phyloP scores from a whole-genome alignment of 164 flowering plant genomes.

The Tetracentron sinense region DNA sequence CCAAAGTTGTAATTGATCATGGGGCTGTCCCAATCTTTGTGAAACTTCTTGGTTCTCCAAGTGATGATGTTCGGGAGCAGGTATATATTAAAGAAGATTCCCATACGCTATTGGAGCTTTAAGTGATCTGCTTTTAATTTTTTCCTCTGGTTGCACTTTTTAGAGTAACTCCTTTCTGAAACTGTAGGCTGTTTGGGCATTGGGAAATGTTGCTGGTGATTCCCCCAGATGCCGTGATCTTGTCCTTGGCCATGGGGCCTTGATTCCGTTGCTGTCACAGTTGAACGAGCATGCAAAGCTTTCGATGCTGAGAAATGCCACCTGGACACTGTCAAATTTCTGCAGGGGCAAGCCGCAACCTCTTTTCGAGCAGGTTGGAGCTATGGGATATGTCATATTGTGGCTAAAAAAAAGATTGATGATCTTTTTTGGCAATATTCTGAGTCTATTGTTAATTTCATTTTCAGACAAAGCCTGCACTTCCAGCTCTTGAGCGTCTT shows the following conservation, averaged over 20 bases:
- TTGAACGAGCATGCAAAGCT: constrained; percentile 78
- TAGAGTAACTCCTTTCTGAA: not conserved
- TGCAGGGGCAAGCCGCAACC: constrained; percentile 92
- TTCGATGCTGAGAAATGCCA: constrained; percentile 83
- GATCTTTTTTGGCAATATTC: not conserved
- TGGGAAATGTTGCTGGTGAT: constrained; percentile 90
- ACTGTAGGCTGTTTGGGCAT: constrained; percentile 84
- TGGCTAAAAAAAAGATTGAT: not conserved
- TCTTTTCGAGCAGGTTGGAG: constrained; percentile 65
- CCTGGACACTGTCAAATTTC: constrained; percentile 88
- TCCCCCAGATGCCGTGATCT: constrained; percentile 84
- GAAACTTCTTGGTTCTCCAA: constrained; percentile 62
- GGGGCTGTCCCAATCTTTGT: constrained; percentile 79
- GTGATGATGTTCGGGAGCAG: constrained; percentile 79
- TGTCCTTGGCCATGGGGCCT: constrained; percentile 63
- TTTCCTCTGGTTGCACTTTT: no score
- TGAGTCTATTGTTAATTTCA: constrained; percentile 1
- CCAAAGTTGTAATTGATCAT: constrained; percentile 69
- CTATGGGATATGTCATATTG: not conserved
- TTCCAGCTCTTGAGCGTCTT: constrained; percentile 71
- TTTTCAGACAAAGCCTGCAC: constrained; percentile 64
- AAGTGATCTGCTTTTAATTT: no score
- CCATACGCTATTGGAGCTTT: not conserved
- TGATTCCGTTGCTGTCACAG: constrained; percentile 61
- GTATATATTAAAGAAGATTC: constrained; percentile 18